Base-by-base conservation (phyloP, 371 early-diverging fungal genomes). In the Actinomortierella wolfii region DNA sequence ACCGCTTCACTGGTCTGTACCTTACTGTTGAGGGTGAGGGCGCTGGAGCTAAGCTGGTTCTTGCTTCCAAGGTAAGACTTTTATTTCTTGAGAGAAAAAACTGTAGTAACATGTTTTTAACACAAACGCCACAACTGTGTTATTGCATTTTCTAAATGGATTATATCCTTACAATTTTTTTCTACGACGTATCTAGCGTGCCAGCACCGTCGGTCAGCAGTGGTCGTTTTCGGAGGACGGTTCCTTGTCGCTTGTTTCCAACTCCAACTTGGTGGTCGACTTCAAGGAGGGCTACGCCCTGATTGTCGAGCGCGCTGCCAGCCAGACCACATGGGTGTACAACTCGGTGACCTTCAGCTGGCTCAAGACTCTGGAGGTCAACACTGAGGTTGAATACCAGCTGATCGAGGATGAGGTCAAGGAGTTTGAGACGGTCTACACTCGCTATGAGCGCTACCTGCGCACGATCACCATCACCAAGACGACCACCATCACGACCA, bases 221-320 rank as follows among this genome's bases (percentile, higher is more conserved):
- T 69, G 70, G 70, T 29, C 54, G 6, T 69, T 69, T 64, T 64
- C 70, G 13, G 64, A 69, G 64, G 60, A 64, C 8, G 70, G 70
- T 7, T 44, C 64, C 8, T 25, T 69, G 21, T 56, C 60, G 46
- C 59, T 69, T 57, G 42, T 60, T 17, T 64, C 70, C 42, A 60
- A 60, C 64, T 53, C 60, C 18, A 49, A 34, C 45, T 54, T 60
- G 40, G 70, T 64, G n/a, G 64, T 69, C 26, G 64, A 69, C 57
- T 69, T 69, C 57, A 55, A 60, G 23, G 44, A 69, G 26, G 58
- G 64, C 25, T 59, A 59, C 54, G 70, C 70, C 40, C 42, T 69
- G 28, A 47, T 69, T 53, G 70, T 69, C 24, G 64, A 69, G 56
- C 70, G 70, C 25, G 59, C 70, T 41, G 44, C 55, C 48, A 49